Evolutionary conservation across 495 filamentous ascomycete genomes (phyloP).

Genomic region (Geopyxis carbonaria): DNA sequence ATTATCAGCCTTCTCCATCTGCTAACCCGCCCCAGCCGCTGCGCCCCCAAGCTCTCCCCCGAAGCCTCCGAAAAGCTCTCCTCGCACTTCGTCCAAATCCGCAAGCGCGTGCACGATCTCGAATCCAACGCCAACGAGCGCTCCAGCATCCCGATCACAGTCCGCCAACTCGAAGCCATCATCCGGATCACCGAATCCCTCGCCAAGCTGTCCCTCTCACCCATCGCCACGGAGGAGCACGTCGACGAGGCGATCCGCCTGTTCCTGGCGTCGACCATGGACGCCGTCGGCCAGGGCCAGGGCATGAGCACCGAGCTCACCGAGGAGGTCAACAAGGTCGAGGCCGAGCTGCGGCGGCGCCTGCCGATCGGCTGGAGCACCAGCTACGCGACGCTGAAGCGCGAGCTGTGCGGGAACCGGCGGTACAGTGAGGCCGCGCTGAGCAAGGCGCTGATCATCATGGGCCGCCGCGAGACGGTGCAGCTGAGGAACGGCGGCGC

Average conservation of each 20-base stretch:
- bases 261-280: conserved; percentile 95
- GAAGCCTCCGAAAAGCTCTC: conserved; percentile 94
- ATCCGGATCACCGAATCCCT: conserved; percentile 93
- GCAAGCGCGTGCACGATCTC: conserved; percentile 79
- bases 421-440: conserved; percentile 77
- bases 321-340: conserved; percentile 73
- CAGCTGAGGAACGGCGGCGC: conserved; percentile 78
- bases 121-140: conserved; percentile 76
- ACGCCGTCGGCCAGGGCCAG: conserved; percentile 80
- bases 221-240: conserved; percentile 73
- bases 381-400: conserved; percentile 63
- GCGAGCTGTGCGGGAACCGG: conserved; percentile 78
- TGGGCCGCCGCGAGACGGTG: conserved; percentile 78
- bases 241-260: conserved; percentile 96
- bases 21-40: conserved; percentile 45
- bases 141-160: conserved; percentile 89
- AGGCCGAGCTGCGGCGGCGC: conserved; percentile 74
- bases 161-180: conserved; percentile 92
- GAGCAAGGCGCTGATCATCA: conserved; percentile 62
- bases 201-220: conserved; percentile 72
- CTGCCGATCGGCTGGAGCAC: conserved; percentile 93
- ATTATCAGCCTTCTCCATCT: background rate
- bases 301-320: conserved; percentile 72
- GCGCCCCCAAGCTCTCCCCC: conserved; percentile 78
- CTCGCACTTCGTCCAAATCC: conserved; percentile 91